These are phyloP conservation scores for Kwoniella dendrophila DNA, from an alignment of 768 basidiomycete species.

Conservation along the genomic window DNA sequence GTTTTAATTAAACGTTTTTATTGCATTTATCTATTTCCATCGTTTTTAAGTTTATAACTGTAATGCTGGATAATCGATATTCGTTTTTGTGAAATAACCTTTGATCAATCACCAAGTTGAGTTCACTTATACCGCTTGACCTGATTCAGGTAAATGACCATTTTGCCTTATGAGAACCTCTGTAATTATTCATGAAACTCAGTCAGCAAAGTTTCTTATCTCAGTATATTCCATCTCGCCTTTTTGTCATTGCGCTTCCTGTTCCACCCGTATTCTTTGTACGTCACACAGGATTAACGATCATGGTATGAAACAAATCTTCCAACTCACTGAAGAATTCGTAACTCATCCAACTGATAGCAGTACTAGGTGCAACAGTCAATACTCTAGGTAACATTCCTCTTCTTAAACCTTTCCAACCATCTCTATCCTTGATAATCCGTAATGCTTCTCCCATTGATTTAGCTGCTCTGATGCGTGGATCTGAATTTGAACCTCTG, in stretches of 20 bases:
- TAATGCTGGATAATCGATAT: too few species aligned
- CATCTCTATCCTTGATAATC: slow-evolving; percentile 85
- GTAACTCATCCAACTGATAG: slow-evolving; percentile 95
- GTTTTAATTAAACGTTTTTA: too few species aligned
- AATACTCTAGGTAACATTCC: slow-evolving; percentile 88
- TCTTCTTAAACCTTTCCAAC: slow-evolving; percentile 78
- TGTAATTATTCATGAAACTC: slow-evolving; percentile 7
- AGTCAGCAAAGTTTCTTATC: background rate
- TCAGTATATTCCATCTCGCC: background rate
- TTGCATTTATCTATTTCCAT: too few species aligned
- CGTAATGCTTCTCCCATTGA: slow-evolving; percentile 86
- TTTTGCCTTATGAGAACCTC: slow-evolving; percentile 46
- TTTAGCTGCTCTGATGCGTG: slow-evolving; percentile 76
- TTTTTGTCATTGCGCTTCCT: too few species aligned
- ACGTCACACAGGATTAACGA: background rate
- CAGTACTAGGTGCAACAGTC: slow-evolving; percentile 95
- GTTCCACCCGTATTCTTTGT: background rate
- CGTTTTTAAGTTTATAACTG: too few species aligned
- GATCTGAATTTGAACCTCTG: slow-evolving; percentile 81
- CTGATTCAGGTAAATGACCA: slow-evolving; percentile 41
- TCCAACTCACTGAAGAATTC: slow-evolving; percentile 90
- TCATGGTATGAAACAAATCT: background rate
- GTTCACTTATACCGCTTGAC: slow-evolving; percentile 26
- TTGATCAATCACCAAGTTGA: too few species aligned
- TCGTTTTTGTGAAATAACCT: too few species aligned